Evolutionary conservation across 805 yeast genomes (phyloP).

Genomic region (Pichia scutulata): DNA sequence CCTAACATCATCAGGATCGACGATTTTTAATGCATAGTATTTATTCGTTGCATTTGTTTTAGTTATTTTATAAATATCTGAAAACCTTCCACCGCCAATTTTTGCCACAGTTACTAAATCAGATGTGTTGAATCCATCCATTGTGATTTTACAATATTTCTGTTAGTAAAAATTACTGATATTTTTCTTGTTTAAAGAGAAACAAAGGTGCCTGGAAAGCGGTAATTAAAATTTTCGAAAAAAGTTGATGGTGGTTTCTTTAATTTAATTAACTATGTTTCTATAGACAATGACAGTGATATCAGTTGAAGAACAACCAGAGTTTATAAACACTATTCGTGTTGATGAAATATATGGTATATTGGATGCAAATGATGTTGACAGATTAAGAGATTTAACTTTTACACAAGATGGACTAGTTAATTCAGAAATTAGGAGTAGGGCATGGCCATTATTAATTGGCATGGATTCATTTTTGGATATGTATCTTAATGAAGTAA

Average conservation of each 20-base stretch:
- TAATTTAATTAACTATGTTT: background rate
- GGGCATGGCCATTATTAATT: conserved; percentile 47
- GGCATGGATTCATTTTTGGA: conserved; percentile 2
- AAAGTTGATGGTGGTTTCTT: background rate
- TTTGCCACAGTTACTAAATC: conserved; percentile 16
- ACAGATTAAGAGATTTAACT: conserved; percentile 29
- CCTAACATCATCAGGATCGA: conserved; percentile 41
- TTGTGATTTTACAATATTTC: background rate
- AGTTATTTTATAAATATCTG: conserved; percentile 28
- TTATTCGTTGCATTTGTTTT: conserved; percentile 6
- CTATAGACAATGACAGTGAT: background rate
- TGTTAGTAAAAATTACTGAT: background rate
- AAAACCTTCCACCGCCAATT: conserved; percentile 38
- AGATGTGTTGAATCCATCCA: background rate
- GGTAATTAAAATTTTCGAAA: background rate
- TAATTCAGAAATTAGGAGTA: conserved; percentile 31
- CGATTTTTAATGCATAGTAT: conserved; percentile 38
- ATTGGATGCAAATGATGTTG: conserved; percentile 25
- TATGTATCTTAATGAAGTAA: background rate
- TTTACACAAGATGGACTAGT: conserved; percentile 43
- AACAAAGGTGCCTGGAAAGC: background rate
- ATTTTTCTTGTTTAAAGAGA: background rate
- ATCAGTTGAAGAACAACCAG: background rate
- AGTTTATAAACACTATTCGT: background rate
- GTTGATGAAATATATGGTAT: conserved; percentile 10